These are phyloP conservation scores for Zizania latifolia DNA, from an alignment of 176 grass and related monocot species.

Conservation along the genomic window DNA sequence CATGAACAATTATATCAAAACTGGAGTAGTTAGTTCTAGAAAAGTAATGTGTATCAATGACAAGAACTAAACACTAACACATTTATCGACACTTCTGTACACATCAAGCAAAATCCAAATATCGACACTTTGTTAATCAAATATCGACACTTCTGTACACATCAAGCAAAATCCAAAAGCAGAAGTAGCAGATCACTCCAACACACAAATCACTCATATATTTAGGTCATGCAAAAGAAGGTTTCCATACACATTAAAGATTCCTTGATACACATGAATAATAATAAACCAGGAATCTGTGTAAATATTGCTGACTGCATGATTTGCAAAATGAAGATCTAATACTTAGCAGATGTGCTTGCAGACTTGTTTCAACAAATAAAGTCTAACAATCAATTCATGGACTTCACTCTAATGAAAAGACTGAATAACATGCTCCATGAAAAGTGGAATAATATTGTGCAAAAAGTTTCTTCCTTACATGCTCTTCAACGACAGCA, in stretches of 20 bases:
- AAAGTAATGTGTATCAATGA: background rate
- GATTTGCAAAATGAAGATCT: background rate
- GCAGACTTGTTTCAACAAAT: background rate
- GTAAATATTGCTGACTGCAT: background rate
- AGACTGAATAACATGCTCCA: background rate
- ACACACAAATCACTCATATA: background rate
- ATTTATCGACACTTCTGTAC: background rate
- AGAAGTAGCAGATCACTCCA: conserved; percentile 12
- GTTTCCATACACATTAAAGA: background rate
- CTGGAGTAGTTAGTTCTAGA: background rate
- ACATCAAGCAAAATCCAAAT: background rate
- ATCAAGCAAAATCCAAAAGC: background rate
- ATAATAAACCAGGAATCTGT: conserved; percentile 13
- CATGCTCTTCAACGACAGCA: conserved; percentile 95
- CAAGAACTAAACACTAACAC: background rate
- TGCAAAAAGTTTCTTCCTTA: conserved; percentile 45
- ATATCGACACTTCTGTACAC: background rate
- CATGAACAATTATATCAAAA: conserved; percentile 2
- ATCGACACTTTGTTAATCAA: background rate
- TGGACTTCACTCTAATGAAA: conserved; percentile 8
- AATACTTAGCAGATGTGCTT: background rate
- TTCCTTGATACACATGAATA: background rate
- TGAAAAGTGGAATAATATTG: background rate
- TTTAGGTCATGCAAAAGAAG: background rate
- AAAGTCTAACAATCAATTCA: conserved; percentile 4